A percentile compares a stretch with the other conserved stretches of the same genome.
These are phyloP conservation scores for Clitocybe nebularis DNA, from an alignment of 1,284 basidiomycete genomes.

Conservation along the genomic window DNA sequence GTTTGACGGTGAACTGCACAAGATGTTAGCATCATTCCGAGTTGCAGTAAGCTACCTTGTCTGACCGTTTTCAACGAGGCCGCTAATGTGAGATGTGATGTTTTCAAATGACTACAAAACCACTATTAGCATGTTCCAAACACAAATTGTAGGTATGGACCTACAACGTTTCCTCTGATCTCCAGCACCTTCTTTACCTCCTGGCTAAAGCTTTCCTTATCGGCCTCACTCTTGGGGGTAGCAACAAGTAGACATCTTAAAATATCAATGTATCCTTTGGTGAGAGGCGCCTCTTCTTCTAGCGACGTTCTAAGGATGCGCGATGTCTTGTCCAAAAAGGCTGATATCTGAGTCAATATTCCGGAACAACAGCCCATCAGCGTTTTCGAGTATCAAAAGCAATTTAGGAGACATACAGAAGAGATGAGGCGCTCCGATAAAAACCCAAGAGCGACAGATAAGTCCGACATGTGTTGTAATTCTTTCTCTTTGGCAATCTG, in stretches of 20 bases:
- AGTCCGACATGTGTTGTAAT: conserved; percentile 16
- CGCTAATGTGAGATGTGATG: too few species aligned
- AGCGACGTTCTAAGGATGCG: conserved; percentile 16
- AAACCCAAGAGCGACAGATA: conserved; percentile 15
- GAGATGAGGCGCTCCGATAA: conserved; percentile 23
- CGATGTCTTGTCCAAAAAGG: conserved; percentile 21
- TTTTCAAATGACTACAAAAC: too few species aligned
- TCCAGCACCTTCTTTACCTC: conserved; percentile 14
- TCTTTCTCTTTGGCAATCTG: conserved; percentile 17
- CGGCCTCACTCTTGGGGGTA: not conserved
- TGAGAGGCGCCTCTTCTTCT: conserved; percentile 15
- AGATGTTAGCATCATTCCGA: not conserved
- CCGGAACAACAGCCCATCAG: too few species aligned
- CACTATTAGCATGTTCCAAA: not conserved
- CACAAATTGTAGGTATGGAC: not conserved
- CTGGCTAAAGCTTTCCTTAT: conserved; percentile 13
- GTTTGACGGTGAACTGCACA: conserved; percentile 4
- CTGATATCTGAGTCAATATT: conserved; percentile 12
- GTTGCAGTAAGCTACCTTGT: not conserved
- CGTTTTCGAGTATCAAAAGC: not conserved
- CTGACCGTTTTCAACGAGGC: not conserved
- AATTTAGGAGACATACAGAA: conserved; percentile 17
- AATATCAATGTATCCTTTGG: conserved; percentile 22
- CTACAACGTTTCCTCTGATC: conserved; percentile 8
- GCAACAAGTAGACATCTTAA: conserved; percentile 15